These are phyloP conservation scores for Diplocarpon rosae DNA, from an alignment of 2,329 filamentous ascomycete species.

Conservation along the genomic window DNA sequence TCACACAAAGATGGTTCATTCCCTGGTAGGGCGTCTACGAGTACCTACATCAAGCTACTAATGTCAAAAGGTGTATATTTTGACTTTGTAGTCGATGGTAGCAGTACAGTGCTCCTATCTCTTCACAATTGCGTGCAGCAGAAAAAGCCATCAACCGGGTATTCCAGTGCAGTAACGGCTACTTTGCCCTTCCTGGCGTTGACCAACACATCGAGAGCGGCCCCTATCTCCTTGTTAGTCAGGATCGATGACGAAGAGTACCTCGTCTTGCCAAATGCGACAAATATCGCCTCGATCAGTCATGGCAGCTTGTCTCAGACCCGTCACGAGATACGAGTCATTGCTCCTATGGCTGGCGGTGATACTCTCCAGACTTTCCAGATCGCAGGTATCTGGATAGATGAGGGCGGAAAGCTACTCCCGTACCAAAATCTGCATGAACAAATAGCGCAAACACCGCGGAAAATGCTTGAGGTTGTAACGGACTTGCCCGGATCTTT, in stretches of 20 bases:
- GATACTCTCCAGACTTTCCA: constrained; percentile 16
- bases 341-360: constrained; percentile 19
- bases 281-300: constrained; percentile 13
- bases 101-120: constrained; percentile 15
- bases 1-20: constrained; percentile 20
- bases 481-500: constrained; percentile 24
- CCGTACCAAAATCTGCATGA: constrained; percentile 1
- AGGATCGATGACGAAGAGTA: constrained; percentile 22
- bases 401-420: constrained; percentile 15
- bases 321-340: constrained; percentile 18
- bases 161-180: neutral
- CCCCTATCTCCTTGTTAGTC: constrained; percentile 19
- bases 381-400: constrained; percentile 21
- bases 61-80: constrained; percentile 17
- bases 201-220: constrained; percentile 11
- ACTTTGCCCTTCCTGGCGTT: constrained; percentile 7
- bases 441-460: neutral
- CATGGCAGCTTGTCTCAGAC: constrained; percentile 9
- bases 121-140: constrained; percentile 12
- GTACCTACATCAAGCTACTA: neutral
- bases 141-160: neutral
- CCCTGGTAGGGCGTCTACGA: constrained; percentile 11
- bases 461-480: constrained; percentile 25
- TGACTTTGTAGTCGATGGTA: constrained; percentile 18
- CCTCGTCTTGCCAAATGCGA: constrained; percentile 18